Evolutionary conservation across 2,329 filamentous ascomycete genomes (phyloP), one percentile per base, ranked within the genome.

Genomic region (Alternaria solani): DNA sequence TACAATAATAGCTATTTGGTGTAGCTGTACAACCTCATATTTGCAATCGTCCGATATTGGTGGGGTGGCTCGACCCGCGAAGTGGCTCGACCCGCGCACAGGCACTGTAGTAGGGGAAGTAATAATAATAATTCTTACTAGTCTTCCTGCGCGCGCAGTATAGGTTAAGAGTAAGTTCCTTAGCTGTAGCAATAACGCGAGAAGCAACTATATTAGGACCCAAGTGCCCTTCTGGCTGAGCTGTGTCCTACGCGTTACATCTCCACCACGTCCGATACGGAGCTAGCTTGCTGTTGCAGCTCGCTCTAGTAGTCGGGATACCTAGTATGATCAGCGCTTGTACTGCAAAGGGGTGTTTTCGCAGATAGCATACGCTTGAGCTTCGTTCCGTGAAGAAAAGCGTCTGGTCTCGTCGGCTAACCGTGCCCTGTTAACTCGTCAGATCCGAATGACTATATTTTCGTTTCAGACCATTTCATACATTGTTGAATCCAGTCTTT

Each of bases 401-500:
- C 58, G 63, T 55, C 20, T 59, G 59, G 0, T 62, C 58, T 42
- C 42, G 48, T 34, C 59, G 61, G 7, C 14, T 43, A 12, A 67
- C 38, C 62, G 67, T 62, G 4, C 57, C 51, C 43, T 63, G 56
- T 16, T 72, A 39, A 0, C 65, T 58, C 4, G 42, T 52, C 3
- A 69, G 32, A 53, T 69, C 63, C 5, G 66, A 47, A 2, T 61
- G 52, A 23, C 68, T 49, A 1, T 62, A 52, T 18, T 56, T 63
- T 2, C 8, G 36, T 43, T 70, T 63, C 14, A 73, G 20, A 61
- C 58, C 60, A 71, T 4, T 25, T 20, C 18, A 69, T 66, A 9
- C 69, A 66, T 7, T 43, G 54, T 9, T 42, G 36, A 4, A 73
- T 64, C 68, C 68, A 72, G 7, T 42, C 36, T 18, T 51, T 61